Percentiles rank a stretch among this genome's conserved stretches.
Evolutionary conservation across 208 protist species (phyloP).

Genomic region (Wallacemonas sp.): DNA sequence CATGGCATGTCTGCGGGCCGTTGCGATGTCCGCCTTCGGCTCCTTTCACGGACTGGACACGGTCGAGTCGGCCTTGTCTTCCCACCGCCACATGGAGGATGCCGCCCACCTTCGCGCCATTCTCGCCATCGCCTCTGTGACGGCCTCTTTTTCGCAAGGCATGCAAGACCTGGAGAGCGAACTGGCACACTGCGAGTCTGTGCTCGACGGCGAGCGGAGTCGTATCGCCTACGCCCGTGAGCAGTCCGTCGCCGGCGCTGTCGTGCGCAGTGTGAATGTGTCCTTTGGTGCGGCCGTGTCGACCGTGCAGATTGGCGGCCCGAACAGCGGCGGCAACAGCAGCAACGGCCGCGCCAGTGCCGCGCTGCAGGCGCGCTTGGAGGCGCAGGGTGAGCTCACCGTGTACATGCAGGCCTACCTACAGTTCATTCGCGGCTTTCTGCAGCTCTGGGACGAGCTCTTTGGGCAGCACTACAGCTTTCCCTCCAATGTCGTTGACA

Average conservation of each 20-base stretch:
- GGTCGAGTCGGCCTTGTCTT: neutral
- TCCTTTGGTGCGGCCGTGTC: slow-evolving; percentile 1
- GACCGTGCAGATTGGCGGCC: slow-evolving; percentile 12
- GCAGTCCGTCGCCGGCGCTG: neutral
- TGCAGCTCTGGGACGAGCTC: slow-evolving; percentile 61
- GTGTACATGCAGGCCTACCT: slow-evolving; percentile 50
- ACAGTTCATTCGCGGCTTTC: slow-evolving; percentile 54
- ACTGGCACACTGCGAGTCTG: slow-evolving; percentile 16
- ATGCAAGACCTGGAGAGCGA: neutral
- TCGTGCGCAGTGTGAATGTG: neutral
- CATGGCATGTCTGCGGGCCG: slow-evolving; percentile 15
- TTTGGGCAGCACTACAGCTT: slow-evolving; percentile 53
- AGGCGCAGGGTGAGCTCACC: slow-evolving; percentile 9
- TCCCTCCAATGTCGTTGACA: slow-evolving; percentile 4
- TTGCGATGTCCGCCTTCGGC: slow-evolving; percentile 20
- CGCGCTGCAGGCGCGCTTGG: neutral
- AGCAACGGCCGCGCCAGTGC: neutral
- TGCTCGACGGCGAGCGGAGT: slow-evolving; percentile 8
- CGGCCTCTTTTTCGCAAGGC: slow-evolving; percentile 9
- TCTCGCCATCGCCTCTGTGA: slow-evolving; percentile 10
- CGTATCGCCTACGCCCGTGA: slow-evolving; percentile 9
- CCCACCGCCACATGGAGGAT: neutral
- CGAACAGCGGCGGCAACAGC: neutral
- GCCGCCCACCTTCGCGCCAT: neutral
- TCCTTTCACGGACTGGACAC: slow-evolving; percentile 12